Evolutionary conservation across 371 early-diverging fungal genomes (phyloP), one percentile per base, ranked within the genome.

Genomic region (Furculomyces boomerangus): DNA sequence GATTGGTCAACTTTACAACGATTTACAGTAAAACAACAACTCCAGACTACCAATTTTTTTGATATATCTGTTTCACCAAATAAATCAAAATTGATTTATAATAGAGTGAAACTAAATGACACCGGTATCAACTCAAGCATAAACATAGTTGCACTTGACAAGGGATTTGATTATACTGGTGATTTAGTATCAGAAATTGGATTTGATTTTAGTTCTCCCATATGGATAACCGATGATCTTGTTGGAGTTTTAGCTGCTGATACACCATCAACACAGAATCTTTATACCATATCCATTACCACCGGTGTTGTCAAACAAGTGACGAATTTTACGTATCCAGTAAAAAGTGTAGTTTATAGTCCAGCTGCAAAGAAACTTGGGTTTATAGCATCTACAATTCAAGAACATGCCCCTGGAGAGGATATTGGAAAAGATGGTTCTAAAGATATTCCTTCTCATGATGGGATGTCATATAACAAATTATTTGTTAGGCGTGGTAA

Each of bases 401-500:
- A 35, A 7, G 18, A 35, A 18, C 10, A 18, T 35, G 18, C 18
- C 10, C 10, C 10, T 18, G 7, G 7, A 35, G 35, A 35, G 35
- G 35, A 35, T 7, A 10, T 18, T 18, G 35, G 10, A 35, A 35
- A 35, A 18, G 35, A 35, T 10, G n/a, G n/a, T n/a, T 10, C 10
- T 10, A 35, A 35, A 35, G 10, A 18, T 35, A 35, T 35, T 35
- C 10, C 35, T 18, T 35, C 35, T 35, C 18, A 7, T 13, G n/a
- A n/a, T 46, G 46, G 46, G 5, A 27, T 46, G 7, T 7, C 60
- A 2, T 67, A 50, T 41, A 61, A 66, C 49, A 56, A 67, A 20
- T 57, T 65, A 28, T 62, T 58, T 64, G 62, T 63, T 2, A 45
- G 67, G 1, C 62, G 60, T 53, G 63, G 60, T 61, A 52, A 67